A percentile compares a stretch with the other conserved stretches of the same genome.
These are phyloP conservation scores for Chrysanthemum lavandulifolium DNA, from an alignment of 129 eudicot genomes.

Conservation along the genomic window DNA sequence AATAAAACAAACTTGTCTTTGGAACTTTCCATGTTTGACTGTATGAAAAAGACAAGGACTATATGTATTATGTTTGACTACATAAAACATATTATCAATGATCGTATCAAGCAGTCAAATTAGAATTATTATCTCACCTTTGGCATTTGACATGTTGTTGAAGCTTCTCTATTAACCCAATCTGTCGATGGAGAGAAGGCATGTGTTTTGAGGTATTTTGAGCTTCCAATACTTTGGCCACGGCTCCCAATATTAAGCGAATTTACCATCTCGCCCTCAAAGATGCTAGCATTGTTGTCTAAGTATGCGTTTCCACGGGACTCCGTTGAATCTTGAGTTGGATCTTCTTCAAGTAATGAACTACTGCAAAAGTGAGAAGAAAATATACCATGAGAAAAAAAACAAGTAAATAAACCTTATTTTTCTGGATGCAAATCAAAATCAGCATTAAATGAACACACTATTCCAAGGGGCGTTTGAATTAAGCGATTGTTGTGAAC, in stretches of 20 bases:
- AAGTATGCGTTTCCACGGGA: conserved; percentile 26
- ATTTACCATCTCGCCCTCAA: conserved; percentile 24
- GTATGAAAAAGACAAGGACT: not conserved
- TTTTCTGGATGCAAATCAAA: conserved; percentile 12
- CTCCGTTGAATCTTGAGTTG: conserved; percentile 26
- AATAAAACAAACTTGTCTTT: not conserved
- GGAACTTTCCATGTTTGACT: not conserved
- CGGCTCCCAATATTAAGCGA: conserved; percentile 25
- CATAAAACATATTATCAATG: not conserved
- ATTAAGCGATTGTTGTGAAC: not conserved
- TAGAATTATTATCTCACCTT: conserved; percentile 44
- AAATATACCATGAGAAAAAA: conserved; percentile 27
- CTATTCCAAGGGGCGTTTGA: not conserved
- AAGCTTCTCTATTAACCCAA: conserved; percentile 38
- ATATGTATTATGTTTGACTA: not conserved
- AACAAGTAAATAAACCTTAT: not conserved
- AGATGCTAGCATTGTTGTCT: conserved; percentile 32
- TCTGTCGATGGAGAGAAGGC: conserved; percentile 37
- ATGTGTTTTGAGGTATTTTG: conserved; percentile 34
- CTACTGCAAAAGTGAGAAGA: conserved; percentile 36
- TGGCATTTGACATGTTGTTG: conserved; percentile 30
- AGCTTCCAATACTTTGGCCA: conserved; percentile 38
- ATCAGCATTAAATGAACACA: not conserved
- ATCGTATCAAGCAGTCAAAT: not conserved
- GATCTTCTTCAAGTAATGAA: conserved; percentile 63